Evolutionary conservation across 2,329 filamentous ascomycete species (phyloP), one percentile per base, ranked within the genome.

Genomic region (Neofusicoccum laricinum): DNA sequence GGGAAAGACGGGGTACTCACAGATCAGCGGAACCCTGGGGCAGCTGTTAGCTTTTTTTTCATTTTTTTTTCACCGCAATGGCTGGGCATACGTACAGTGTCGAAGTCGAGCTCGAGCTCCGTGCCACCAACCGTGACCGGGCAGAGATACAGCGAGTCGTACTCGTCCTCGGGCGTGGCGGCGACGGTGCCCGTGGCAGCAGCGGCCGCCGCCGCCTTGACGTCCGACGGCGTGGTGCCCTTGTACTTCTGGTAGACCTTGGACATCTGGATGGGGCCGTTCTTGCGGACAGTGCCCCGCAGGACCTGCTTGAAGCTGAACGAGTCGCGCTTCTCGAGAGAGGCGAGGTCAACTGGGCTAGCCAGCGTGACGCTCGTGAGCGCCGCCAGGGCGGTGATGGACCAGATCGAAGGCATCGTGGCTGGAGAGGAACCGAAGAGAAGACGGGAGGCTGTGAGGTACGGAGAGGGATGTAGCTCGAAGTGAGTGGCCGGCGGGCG

Each of bases 91-190:
- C 11, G 69, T 51, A 32, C 89, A n/a, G 90, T 93, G 68, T 93
- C 90, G 67, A 93, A 84, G 72, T 91, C 88, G 66, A 93, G 74
- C 66, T 86, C 83, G 67, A 91, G 73, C 3, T 79, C 84, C 69
- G 88, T 86, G 72, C 83, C 78, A 48, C 90, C 90, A 67, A 92
- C 80, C 1, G 79, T 82, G 51, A 92, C 85, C 0, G 88, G 86
- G 68, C 73, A 78, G 3, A 80, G 75, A 68, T 81, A 81, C n/a
- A 70, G 68, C 15, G 70, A 71, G 51, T 77, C 75, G 64, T 73
- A 72, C 40, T 74, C 67, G 64, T 81, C 79, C 65, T 74, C 71
- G n/a, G 80, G 79, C 34, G 72, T 74, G 57, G 79, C 78, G 64
- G 75, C 69, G 11, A 76, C 79, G 59, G 72, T 69, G 57, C 80